These are phyloP conservation scores for Phaseolus lunatus DNA, from an alignment of 306 rosid species.

Conservation along the genomic window DNA sequence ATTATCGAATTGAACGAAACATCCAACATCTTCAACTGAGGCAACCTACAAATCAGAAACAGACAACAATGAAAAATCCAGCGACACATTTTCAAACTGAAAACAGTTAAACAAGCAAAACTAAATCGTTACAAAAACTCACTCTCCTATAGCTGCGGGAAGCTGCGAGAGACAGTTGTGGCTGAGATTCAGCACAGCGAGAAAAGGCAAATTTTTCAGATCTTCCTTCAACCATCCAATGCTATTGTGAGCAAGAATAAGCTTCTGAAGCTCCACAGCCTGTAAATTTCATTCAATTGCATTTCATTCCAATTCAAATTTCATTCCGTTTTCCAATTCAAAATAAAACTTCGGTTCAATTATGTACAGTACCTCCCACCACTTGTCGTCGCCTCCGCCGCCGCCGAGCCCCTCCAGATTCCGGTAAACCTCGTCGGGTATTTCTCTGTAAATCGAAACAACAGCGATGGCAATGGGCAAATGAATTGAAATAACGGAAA, in stretches of 20 bases:
- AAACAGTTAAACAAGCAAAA: slow-evolving; percentile 14
- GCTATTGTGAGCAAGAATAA: slow-evolving; percentile 83
- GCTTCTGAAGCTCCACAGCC: slow-evolving; percentile 95
- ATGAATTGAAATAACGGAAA: neutral
- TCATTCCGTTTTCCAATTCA: neutral
- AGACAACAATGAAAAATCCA: slow-evolving; percentile 9
- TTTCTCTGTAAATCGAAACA: slow-evolving; percentile 55
- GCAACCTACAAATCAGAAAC: slow-evolving; percentile 60
- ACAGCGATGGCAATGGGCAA: neutral
- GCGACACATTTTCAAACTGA: neutral
- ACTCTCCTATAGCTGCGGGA: slow-evolving; percentile 94
- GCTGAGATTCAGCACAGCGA: slow-evolving; percentile 79
- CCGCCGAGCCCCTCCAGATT: slow-evolving; percentile 67
- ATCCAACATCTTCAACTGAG: slow-evolving; percentile 76
- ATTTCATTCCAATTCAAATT: neutral
- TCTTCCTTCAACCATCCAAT: slow-evolving; percentile 75
- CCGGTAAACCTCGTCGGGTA: slow-evolving; percentile 83
- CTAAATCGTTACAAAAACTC: slow-evolving; percentile 49
- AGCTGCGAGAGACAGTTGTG: slow-evolving; percentile 79
- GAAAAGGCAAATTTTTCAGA: slow-evolving; percentile 66
- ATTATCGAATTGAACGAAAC: slow-evolving; percentile 70
- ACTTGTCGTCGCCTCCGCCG: slow-evolving; percentile 69
- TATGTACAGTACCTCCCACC: slow-evolving; percentile 86
- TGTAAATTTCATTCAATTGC: slow-evolving; percentile 41
- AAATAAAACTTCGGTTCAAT: neutral